Conservation (phyloP, 345 rosid species). For the Lagerstroemia speciosa region DNA sequence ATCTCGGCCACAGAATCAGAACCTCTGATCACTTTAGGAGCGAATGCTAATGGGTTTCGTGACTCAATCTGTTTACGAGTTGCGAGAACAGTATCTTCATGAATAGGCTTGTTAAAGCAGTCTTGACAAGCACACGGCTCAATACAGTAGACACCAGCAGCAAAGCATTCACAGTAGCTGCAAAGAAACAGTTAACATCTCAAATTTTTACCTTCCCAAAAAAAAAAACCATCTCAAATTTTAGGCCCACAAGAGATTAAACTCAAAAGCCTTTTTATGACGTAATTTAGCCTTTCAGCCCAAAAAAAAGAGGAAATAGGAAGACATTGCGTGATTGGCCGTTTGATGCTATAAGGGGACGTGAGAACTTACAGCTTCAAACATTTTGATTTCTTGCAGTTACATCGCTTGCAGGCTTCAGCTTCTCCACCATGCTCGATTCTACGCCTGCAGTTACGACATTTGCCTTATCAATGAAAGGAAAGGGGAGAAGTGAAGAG, state of each 20-base stretch:
- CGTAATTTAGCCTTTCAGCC: too few relatives aligned
- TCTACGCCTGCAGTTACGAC: conserved; percentile 40
- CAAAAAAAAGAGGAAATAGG: too few relatives aligned
- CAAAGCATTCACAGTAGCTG: conserved; percentile 99
- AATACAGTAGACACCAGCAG: conserved; percentile 96
- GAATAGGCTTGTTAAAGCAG: conserved; percentile 95
- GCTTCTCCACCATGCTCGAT: conserved; percentile 56
- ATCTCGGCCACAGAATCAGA: conserved; percentile 53
- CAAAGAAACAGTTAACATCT: conserved; percentile 1
- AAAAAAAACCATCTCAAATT: too few relatives aligned
- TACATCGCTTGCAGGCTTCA: conserved; percentile 87
- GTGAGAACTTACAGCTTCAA: conserved; percentile 79
- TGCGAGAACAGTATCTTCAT: conserved; percentile 91
- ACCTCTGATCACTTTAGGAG: conserved; percentile 87
- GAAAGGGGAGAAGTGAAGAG: conserved; percentile 9
- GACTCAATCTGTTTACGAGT: conserved; percentile 97
- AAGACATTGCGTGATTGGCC: neutral
- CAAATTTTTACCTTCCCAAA: too few relatives aligned
- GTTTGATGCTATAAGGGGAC: neutral
- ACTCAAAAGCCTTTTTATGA: neutral
- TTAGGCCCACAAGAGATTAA: neutral
- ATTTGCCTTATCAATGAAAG: conserved; percentile 26
- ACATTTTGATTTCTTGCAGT: conserved; percentile 95
- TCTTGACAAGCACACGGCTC: conserved; percentile 98
- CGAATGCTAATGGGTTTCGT: conserved; percentile 97